A percentile compares a stretch with the other conserved stretches of the same genome.
Conservation (phyloP, 2,329 filamentous ascomycete genomes). For the Alternaria alternata region DNA sequence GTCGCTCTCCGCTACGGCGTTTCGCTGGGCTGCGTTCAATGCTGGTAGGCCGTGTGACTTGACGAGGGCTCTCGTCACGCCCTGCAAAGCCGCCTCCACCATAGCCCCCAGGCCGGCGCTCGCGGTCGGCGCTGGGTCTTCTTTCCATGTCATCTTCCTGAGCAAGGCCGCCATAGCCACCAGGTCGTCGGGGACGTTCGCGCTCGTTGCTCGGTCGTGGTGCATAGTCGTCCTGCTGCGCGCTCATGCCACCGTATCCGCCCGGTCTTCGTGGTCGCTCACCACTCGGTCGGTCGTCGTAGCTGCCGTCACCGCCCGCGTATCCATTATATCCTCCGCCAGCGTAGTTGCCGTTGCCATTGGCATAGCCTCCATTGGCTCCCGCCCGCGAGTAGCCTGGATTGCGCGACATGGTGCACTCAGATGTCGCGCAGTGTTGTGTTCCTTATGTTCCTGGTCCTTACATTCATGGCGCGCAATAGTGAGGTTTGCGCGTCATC, state of each 20-base stretch:
- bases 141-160: conserved; percentile 32
- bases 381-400: conserved; percentile 44
- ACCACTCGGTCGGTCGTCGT: conserved; percentile 30
- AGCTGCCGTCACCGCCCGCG: conserved; percentile 26
- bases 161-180: conserved; percentile 41
- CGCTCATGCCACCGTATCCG: conserved; percentile 39
- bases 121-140: conserved; percentile 34
- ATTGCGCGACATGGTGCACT: conserved; percentile 47
- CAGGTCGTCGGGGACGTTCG: conserved; percentile 31
- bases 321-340: conserved; percentile 34
- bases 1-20: conserved; percentile 52
- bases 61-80: conserved; percentile 35
- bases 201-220: conserved; percentile 30
- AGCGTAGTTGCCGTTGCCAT: conserved; percentile 43
- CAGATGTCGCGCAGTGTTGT: conserved; percentile 17
- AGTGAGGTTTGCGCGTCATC: conserved; percentile 20
- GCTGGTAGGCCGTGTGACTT: conserved; percentile 48
- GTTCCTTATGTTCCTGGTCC: conserved; percentile 1
- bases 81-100: conserved; percentile 38
- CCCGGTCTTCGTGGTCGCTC: conserved; percentile 45
- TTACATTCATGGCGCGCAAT: conserved; percentile 26
- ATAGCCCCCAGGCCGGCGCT: conserved; percentile 48
- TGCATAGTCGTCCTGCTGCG: conserved; percentile 25
- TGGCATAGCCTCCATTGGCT: conserved; percentile 50
- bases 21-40: conserved; percentile 54